Base-by-base conservation (phyloP, 805 yeast species). In the Kazachstania africana region DNA sequence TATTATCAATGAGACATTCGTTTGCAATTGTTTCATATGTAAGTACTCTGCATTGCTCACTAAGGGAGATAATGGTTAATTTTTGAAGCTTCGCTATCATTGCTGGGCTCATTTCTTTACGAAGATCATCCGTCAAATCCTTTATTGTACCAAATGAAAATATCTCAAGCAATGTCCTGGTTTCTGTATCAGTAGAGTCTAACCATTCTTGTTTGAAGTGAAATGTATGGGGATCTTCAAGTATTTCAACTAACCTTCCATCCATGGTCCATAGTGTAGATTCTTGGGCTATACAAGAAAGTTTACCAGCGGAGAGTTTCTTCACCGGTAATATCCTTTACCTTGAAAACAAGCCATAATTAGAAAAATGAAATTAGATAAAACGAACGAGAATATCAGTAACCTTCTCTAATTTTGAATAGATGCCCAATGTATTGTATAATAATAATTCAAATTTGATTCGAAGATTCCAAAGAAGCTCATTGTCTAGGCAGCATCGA, bases 131-230 rank as follows among this genome's bases (percentile, higher is more conserved):
- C 9, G 27, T 13, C 3, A 37, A 26, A 32, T 52, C 51, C 5
- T 34, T 28, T 3, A 51, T 28, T 4, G 40, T 39, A 6, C 57
- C 57, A 37, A 53, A 54, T 17, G 50, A 31, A 29, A 46, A 50
- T 10, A 53, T 29, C 25, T 52, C 58, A 15, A 50, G 33, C 10
- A 48, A 9, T 13, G 32, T n/a, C 12, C 27, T 28, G 14, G 37
- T 38, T 9, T 30, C 24, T 2, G 12, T 27, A 16, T 29, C 32
- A 1, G 18, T 16, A 6, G 43, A 33, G 3, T 30, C 27, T 4
- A 48, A 25, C 59, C 59, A 54, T 16, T 38, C 28, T 12, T 39
- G 32, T 29, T 51, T 53, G 35, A 43, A 54, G 29, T 48, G 47
- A 12, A 38, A 38, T n/a, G 19, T 34, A 4, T 28, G 13, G 0